Base-by-base conservation (phyloP, 2,329 filamentous ascomycete species). In the Plenodomus biglobosus region DNA sequence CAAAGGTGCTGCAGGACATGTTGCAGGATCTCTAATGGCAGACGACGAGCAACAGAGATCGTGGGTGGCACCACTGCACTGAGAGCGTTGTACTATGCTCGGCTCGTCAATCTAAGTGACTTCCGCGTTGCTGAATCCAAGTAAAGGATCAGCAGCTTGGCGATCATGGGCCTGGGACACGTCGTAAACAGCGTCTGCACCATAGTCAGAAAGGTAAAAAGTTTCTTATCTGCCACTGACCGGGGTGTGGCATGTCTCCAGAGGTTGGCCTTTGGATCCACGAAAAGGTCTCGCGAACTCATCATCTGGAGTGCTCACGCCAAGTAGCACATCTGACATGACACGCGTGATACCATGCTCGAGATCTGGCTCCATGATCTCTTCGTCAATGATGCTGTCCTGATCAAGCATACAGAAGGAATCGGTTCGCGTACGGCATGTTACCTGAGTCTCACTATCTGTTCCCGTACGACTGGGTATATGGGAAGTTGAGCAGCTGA, bases 1-100 rank as follows among this genome's bases (percentile, higher is more conserved):
- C 65, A 56, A 3, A 81, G 64, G 54, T 75, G 70, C 5, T 52
- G 55, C 49, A 75, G 79, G 4, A 82, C 74, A 6, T 76, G 68
- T 38, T 78, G 72, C 1, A 82, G 41, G 17, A 82, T 74, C 56
- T 83, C 80, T 8, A 67, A 58, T 1, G 80, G 80, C 15, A 76
- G 46, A 24, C 59, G 40, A 68, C 48, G 42, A 2, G 61, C 53
- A 59, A 38, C 68, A 41, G 40, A 71, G 58, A 47, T 65, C 54
- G 17, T 53, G 46, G 19, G 60, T 16, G 20, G 66, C 49, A 20
- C 50, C 40, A 55, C 50, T 35, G 30, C 50, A n/a, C 38, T 57
- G n/a, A 74, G 48, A 20, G 60, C 58, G 7, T 54, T 46, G 36
- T 64, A 63, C 73, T 72, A 76, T 15, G 56, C 56, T 27, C 61